These are phyloP conservation scores for Haematococcus sp. DNA, from an alignment of 139 green algal species.

Conservation along the genomic window DNA sequence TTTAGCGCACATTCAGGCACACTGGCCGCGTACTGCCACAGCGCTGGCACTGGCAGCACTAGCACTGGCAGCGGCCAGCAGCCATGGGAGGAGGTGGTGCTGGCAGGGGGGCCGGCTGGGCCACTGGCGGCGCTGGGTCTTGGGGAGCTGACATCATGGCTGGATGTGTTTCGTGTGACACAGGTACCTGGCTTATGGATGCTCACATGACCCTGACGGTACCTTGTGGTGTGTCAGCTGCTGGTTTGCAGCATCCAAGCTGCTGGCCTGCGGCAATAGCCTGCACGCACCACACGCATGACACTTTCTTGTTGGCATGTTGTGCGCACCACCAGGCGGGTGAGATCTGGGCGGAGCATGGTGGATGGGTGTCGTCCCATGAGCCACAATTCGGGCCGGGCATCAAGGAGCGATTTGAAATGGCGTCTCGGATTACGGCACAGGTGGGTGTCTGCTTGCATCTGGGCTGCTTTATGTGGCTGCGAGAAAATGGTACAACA, in stretches of 20 bases:
- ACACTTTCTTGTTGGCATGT: too few species aligned
- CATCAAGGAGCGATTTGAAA: slow-evolving; percentile 77
- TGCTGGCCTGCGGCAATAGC: too few species aligned
- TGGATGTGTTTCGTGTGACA: slow-evolving; percentile 62
- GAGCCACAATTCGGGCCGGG: slow-evolving; percentile 75
- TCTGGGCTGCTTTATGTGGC: background rate
- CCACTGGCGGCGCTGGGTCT: slow-evolving; percentile 22
- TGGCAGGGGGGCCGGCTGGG: slow-evolving; percentile 7
- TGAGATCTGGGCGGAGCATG: slow-evolving; percentile 80
- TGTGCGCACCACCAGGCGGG: slow-evolving; percentile 50
- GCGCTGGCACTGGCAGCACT: too few species aligned
- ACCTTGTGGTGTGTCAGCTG: too few species aligned
- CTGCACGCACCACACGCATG: too few species aligned
- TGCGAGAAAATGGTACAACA: background rate
- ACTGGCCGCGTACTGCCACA: too few species aligned
- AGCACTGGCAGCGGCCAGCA: too few species aligned
- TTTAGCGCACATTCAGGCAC: too few species aligned
- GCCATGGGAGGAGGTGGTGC: slow-evolving; percentile 20
- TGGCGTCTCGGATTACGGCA: slow-evolving; percentile 57
- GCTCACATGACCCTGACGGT: too few species aligned
- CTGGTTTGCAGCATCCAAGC: too few species aligned
- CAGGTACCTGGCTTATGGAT: too few species aligned
- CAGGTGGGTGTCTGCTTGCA: slow-evolving; percentile 35
- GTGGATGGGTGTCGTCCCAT: slow-evolving; percentile 62
- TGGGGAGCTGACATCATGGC: slow-evolving; percentile 58